Percentiles rank a stretch among this genome's conserved stretches.
Conservation (phyloP, 148 eudicot species). For the Spergularia marina region DNA sequence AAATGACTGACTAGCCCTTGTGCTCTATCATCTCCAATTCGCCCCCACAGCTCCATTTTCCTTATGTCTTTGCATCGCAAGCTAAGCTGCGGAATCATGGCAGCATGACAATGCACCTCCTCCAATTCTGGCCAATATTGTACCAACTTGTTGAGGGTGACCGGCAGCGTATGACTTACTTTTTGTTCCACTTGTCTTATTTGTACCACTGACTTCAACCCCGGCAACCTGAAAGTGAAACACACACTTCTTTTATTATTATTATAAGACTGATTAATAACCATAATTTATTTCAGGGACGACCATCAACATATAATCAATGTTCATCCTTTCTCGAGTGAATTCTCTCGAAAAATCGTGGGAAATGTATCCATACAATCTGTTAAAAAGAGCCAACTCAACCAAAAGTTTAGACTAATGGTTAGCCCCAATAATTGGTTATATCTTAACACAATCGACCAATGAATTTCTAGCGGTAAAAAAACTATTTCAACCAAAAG, state of each 20-base stretch:
- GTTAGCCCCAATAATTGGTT: no score
- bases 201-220: neutral
- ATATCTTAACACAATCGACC: no score
- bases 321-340: no score
- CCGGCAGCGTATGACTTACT: neutral
- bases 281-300: neutral
- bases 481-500: no score
- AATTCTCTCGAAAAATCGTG: no score
- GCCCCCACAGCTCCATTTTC: neutral
- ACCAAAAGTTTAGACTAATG: no score
- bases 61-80: neutral
- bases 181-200: neutral
- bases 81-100: neutral
- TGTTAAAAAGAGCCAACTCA: no score
- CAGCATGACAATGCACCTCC: neutral
- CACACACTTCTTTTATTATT: no score
- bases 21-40: constrained; percentile 4
- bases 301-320: neutral
- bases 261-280: neutral
- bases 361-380: no score
- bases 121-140: neutral
- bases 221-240: neutral
- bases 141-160: neutral
- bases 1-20: neutral
- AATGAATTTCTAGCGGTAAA: no score